Percentiles rank a stretch among this genome's conserved stretches.
phyloP scores from a whole-genome alignment of 306 rosid genomes.

The Quercus dentata region DNA sequence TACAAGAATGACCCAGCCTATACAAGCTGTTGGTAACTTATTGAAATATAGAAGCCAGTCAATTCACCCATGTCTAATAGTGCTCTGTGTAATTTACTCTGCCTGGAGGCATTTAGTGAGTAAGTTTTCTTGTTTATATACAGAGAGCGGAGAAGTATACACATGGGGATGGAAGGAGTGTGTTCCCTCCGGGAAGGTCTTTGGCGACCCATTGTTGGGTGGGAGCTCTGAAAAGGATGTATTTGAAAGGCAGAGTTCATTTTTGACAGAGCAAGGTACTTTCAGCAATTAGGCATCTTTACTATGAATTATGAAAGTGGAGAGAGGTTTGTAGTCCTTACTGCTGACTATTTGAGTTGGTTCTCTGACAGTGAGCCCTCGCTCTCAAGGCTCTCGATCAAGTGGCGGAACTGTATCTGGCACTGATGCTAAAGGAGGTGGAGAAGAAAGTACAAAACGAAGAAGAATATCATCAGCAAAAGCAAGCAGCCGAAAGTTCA shows the following conservation, averaged over 20 bases:
- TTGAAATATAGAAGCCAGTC: neutral
- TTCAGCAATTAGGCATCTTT: conserved; percentile 23
- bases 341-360: conserved; percentile 27
- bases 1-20: conserved; percentile 3
- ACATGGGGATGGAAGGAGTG: conserved; percentile 99
- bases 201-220: conserved; percentile 48
- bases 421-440: conserved; percentile 35
- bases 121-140: conserved; percentile 13
- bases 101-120: neutral
- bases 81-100: neutral
- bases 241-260: conserved; percentile 56
- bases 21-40: conserved; percentile 12
- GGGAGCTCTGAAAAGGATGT: conserved; percentile 54
- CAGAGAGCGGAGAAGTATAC: conserved; percentile 78
- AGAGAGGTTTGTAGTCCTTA: conserved; percentile 14
- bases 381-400: conserved; percentile 59
- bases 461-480: conserved; percentile 70
- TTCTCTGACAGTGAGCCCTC: conserved; percentile 65
- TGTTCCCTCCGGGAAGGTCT: conserved; percentile 86
- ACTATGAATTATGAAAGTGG: conserved; percentile 13
- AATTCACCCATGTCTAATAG: neutral
- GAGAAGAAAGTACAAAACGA: conserved; percentile 79
- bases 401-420: conserved; percentile 41
- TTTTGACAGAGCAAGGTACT: conserved; percentile 64
- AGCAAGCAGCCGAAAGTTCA: conserved; percentile 72